Base-by-base conservation (phyloP, 352 stramenopile species). In the Globisporangium spinosum region DNA sequence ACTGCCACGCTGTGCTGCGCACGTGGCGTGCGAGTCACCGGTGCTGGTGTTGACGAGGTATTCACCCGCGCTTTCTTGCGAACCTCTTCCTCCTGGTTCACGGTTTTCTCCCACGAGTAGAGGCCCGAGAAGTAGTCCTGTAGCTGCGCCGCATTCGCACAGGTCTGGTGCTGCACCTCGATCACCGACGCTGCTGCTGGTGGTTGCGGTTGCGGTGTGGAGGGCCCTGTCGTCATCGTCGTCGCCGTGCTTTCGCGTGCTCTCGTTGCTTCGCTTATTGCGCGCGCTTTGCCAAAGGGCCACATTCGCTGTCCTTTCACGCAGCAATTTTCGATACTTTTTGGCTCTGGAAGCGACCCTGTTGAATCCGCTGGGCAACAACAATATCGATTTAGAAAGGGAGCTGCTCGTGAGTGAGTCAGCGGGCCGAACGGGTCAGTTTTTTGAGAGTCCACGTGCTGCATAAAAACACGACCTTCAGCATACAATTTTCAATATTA, bases 91-190 rank as follows among this genome's bases (percentile, higher is more conserved):
- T 90, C 70, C 64, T 90, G 79, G 23, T 35, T 51, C 62, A 95
- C 91, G 10, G 38, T 73, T 68, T 90, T 90, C 67, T 97, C 85
- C 88, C 89, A 95, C 8, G 75, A 69, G 57, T 90, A 92, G 22
- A 95, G 70, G 62, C 91, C 85, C 20, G 73, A 77, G 58, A 94
- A 88, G 63, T 93, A 92, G 61, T 93, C 82, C 64, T 93, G 82
- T 54, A 94, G 63, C 65, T 91, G 77, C 13, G 87, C 79, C 38
- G 87, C 87, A 34, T 94, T 95, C 32, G 81, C 71, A 49, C 86
- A 81, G 69, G 95, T 95, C 72, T 95, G 85, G 40, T 90, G 81
- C 79, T 95, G 89, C 65, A 94, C 71, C 22, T 90, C 73, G 64
- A 91, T 69, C 51, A 88, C 73, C 15, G 78, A 71, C 2, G 63